Evolutionary conservation across 106 monocot genomes (phyloP).

Genomic region (Dendrobium chrysotoxum): DNA sequence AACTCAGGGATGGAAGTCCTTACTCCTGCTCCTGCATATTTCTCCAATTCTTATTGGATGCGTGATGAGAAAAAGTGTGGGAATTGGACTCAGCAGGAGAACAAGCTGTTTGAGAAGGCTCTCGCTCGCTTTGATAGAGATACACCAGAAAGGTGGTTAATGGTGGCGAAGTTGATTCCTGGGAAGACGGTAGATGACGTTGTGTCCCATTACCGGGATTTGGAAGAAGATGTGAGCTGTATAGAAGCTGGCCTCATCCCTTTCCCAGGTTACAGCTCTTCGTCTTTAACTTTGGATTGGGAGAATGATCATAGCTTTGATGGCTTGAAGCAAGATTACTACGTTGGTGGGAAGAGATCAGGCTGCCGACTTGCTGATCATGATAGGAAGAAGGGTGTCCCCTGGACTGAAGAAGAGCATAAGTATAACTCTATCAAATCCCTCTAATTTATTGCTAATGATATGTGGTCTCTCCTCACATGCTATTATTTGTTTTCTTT

Average conservation of each 20-base stretch:
- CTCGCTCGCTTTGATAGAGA: conserved; percentile 50
- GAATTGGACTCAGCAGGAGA: conserved; percentile 61
- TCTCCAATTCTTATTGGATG: conserved; percentile 24
- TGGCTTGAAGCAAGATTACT: conserved; percentile 30
- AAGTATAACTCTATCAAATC: conserved; percentile 24
- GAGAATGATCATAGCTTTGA: conserved; percentile 24
- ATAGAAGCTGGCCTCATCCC: conserved; percentile 78
- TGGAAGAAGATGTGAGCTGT: conserved; percentile 64
- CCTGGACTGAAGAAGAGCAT: conserved; percentile 97
- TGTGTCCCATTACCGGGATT: conserved; percentile 45
- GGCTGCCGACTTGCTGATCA: conserved; percentile 38
- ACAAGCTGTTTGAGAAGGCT: conserved; percentile 80
- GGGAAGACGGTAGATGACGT: conserved; percentile 59
- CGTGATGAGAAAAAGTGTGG: conserved; percentile 10
- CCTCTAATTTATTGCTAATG: background rate
- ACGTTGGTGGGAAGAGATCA: conserved; percentile 33
- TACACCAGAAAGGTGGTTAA: conserved; percentile 54
- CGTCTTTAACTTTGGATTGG: conserved; percentile 49
- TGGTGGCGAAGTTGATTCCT: conserved; percentile 48
- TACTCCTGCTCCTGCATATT: conserved; percentile 18
- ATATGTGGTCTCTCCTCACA: background rate
- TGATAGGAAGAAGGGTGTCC: conserved; percentile 86
- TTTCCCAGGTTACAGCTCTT: conserved; percentile 37
- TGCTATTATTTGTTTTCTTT: background rate
- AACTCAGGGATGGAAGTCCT: conserved; percentile 18